phyloP scores from a whole-genome alignment of 371 early-diverging fungal species.

The Cokeromyces recurvatus region DNA sequence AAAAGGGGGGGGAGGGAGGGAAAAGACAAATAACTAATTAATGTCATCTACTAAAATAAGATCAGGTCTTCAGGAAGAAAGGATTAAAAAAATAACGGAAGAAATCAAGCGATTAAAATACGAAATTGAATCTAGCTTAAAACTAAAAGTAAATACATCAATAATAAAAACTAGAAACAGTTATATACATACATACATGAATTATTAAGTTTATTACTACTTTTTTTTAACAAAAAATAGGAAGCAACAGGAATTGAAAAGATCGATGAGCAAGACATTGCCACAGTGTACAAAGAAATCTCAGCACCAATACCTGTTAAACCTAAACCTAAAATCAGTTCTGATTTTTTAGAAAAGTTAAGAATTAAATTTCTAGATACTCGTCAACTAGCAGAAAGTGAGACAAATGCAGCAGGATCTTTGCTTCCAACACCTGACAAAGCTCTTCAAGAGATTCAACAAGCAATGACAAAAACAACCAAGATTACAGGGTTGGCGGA shows the following conservation, averaged over 20 bases:
- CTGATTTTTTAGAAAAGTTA: conserved; percentile 44
- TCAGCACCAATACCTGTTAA: conserved; percentile 19
- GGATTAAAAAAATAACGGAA: conserved; percentile 23
- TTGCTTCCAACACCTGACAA: neutral
- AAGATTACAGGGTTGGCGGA: neutral
- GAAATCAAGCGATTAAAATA: conserved; percentile 32
- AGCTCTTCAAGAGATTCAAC: neutral
- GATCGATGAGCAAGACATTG: conserved; percentile 22
- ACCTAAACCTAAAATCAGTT: conserved; percentile 36
- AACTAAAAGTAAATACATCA: conserved; percentile 13
- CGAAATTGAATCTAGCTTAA: conserved; percentile 17
- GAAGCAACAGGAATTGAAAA: conserved; percentile 8
- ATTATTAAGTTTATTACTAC: neutral
- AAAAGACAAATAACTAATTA: too few relatives aligned
- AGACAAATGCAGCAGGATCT: neutral
- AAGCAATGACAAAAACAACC: neutral
- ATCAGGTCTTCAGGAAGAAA: conserved; percentile 17
- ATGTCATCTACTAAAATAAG: too few relatives aligned
- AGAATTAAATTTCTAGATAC: conserved; percentile 42
- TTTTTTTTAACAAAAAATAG: neutral
- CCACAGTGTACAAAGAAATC: conserved; percentile 28
- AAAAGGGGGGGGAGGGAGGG: too few relatives aligned
- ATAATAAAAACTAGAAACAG: neutral
- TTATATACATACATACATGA: too few relatives aligned
- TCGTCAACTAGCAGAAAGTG: too few relatives aligned